Base-by-base conservation (phyloP, 345 rosid genomes). In the Erodium maritimum region DNA sequence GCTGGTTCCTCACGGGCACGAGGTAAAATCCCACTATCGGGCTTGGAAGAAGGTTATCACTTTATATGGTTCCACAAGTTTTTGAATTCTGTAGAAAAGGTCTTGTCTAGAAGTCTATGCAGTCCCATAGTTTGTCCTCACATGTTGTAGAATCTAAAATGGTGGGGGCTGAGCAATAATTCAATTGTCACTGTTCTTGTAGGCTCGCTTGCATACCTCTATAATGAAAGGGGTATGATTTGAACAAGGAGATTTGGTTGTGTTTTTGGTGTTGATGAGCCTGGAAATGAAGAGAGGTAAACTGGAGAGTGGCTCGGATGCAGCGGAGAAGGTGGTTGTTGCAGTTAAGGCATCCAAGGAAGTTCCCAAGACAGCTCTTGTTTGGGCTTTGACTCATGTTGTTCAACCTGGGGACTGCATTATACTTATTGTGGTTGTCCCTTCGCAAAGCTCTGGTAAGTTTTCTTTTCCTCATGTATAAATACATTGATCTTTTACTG, bases 301-400 rank as follows among this genome's bases (percentile, higher is more conserved):
- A 8, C 34, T 19, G 57, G 56, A 77, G 66, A 85, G 74, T 66
- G 77, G 80, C 14, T 69, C 67, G 23, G 85, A 76, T 66, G 71
- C 58, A 66, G 84, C 71, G 21, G 87, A 80, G 73, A 91, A 88
- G 76, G 82, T 84, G 56, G 77, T 91, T 67, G 90, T 91, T 67
- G 97, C 90, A 20, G 90, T 88, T 55, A 82, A 69, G 68, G 96
- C 97, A 57, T 80, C 91, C 19, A 91, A 83, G 77, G 97, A 88
- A 58, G 88, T 91, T 48, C 81, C 97, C 2, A 85, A 77, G 67
- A 83, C 78, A 67, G 96, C 91, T 75, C 54, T 91, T 16, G 71
- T 76, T 20, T 91, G 97, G 97, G 87, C 91, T 62, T 77, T 88
- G 76, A 91, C 91, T 77, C 97, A 91, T 71, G 95, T 91, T 63